Evolutionary conservation across 2,329 filamentous ascomycete genomes (phyloP).

Genomic region (Orbilia javanica): DNA sequence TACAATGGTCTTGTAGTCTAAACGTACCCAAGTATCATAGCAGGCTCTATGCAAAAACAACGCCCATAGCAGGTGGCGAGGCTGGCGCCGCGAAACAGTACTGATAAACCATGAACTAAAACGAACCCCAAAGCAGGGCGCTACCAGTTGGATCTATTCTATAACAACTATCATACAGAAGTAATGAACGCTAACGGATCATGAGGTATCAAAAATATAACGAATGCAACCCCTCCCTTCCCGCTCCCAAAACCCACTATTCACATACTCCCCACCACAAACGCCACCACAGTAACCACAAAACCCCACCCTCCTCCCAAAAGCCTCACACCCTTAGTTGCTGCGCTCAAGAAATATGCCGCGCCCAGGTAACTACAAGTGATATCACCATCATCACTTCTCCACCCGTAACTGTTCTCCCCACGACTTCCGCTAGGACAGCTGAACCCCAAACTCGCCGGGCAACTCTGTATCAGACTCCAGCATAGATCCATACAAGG

Average conservation of each 20-base stretch:
- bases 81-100: no score
- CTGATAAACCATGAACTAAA: background rate
- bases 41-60: no score
- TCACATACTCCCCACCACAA: slow-evolving; percentile 13
- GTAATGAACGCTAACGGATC: slow-evolving; percentile 24
- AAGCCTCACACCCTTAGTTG: background rate
- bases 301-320: background rate
- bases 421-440: slow-evolving; percentile 74
- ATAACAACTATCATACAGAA: slow-evolving; percentile 20
- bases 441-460: slow-evolving; percentile 78
- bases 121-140: background rate
- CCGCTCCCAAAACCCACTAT: background rate
- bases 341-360: slow-evolving; percentile 58
- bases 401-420: slow-evolving; percentile 69
- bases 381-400: slow-evolving; percentile 63
- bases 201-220: slow-evolving; percentile 28
- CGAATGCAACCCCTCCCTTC: slow-evolving; percentile 27
- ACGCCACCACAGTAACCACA: slow-evolving; percentile 13
- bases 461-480: slow-evolving; percentile 85
- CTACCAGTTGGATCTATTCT: background rate
- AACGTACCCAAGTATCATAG: no score
- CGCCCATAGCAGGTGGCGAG: no score
- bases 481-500: slow-evolving; percentile 92
- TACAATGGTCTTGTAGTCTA: no score
- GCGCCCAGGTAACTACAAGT: slow-evolving; percentile 66